Percentiles rank a stretch among this genome's conserved stretches.
These are phyloP conservation scores for Candida pseudoviswanathii DNA, from an alignment of 1,139 yeast genomes.

Conservation along the genomic window DNA sequence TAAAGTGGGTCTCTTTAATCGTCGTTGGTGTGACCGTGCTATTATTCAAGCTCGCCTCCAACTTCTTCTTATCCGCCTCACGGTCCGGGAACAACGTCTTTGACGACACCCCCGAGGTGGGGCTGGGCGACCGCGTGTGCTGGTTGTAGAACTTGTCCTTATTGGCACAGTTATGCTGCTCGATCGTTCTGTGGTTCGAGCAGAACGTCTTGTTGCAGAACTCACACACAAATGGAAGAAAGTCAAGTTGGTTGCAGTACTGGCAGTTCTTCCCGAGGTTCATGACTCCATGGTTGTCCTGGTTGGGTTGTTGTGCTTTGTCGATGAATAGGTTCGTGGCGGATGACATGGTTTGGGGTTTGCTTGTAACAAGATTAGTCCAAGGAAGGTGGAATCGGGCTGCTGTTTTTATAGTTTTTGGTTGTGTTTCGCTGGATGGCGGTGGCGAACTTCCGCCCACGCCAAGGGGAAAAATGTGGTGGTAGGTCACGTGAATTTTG, in stretches of 20 bases:
- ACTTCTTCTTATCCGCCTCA: constrained; percentile 36
- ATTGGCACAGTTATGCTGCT: constrained; percentile 48
- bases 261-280: constrained; percentile 72
- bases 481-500: not conserved
- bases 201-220: constrained; percentile 60
- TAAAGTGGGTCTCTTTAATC: constrained; percentile 24
- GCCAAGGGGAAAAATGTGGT: not conserved
- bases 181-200: constrained; percentile 54
- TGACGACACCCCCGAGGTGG: constrained; percentile 28
- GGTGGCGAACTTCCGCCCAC: constrained; percentile 17
- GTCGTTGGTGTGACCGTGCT: constrained; percentile 28
- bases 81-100: constrained; percentile 61
- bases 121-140: constrained; percentile 14
- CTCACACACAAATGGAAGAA: constrained; percentile 67
- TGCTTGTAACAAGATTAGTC: not conserved
- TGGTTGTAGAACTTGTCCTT: constrained; percentile 18
- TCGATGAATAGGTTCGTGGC: constrained; percentile 20
- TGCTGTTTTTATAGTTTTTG: constrained; percentile 1
- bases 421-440: constrained; percentile 13
- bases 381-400: not conserved
- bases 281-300: constrained; percentile 52
- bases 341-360: constrained; percentile 11
- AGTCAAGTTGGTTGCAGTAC: constrained; percentile 65
- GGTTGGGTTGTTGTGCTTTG: constrained; percentile 21
- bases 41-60: constrained; percentile 39